Conservation (phyloP, 305 asterid genomes). For the Fraxinus greggii region DNA sequence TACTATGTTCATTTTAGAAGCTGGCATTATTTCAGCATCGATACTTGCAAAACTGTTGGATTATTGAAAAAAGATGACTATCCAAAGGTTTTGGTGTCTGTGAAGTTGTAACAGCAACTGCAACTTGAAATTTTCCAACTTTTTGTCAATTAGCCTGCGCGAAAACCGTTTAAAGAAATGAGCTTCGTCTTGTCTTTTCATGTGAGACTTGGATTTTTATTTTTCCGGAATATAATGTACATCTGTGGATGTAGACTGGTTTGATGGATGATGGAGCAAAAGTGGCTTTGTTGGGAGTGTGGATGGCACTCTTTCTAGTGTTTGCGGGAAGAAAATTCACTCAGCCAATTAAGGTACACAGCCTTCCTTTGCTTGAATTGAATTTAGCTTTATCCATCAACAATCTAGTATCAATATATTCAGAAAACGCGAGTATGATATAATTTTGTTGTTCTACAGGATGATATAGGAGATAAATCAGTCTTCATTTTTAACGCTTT, state of each 20-base stretch:
- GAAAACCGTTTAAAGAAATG: neutral
- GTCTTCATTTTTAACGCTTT: conserved; percentile 80
- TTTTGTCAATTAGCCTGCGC: neutral
- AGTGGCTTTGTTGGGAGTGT: conserved; percentile 51
- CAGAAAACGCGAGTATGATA: neutral
- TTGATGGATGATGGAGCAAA: conserved; percentile 76
- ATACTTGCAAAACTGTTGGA: neutral
- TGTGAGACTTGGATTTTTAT: neutral
- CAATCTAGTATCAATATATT: neutral
- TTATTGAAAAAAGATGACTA: neutral
- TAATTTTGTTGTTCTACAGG: conserved; percentile 42
- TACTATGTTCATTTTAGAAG: neutral
- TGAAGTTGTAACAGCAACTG: neutral
- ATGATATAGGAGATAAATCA: conserved; percentile 91
- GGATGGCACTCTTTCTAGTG: conserved; percentile 78
- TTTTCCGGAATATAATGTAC: neutral
- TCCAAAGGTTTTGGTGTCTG: neutral
- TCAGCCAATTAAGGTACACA: conserved; percentile 79
- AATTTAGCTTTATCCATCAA: neutral
- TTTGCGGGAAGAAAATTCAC: conserved; percentile 93
- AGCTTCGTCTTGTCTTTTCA: neutral
- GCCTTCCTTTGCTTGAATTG: conserved; percentile 6
- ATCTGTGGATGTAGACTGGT: conserved; percentile 47
- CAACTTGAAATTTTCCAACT: neutral
- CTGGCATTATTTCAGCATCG: neutral